phyloP scores from a whole-genome alignment of 768 basidiomycete genomes.

The Pisolithus microcarpus region DNA sequence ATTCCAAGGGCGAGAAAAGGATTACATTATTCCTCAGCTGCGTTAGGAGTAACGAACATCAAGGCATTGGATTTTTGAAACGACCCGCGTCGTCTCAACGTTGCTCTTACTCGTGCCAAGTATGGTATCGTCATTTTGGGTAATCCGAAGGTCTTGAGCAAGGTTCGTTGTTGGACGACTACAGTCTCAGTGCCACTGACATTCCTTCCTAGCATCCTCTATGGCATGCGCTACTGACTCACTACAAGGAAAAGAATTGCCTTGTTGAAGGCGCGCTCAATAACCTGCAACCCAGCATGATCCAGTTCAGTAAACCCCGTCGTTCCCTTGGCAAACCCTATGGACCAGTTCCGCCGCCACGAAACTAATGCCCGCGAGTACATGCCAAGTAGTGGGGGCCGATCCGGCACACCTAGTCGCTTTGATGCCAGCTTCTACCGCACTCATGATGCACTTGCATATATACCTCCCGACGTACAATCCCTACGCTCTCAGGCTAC shows the following conservation, averaged over 20 bases:
- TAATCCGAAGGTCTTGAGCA: slow-evolving; percentile 99
- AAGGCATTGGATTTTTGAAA: slow-evolving; percentile 99
- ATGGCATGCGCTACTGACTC: slow-evolving; percentile 96
- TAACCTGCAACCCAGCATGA: slow-evolving; percentile 97
- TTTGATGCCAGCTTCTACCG: slow-evolving; percentile 96
- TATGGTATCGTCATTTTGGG: slow-evolving; percentile 99
- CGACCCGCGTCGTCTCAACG: slow-evolving; percentile 92
- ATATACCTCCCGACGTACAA: slow-evolving; percentile 93
- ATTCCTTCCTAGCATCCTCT: slow-evolving; percentile 71
- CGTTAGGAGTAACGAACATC: slow-evolving; percentile 97
- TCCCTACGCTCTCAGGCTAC: slow-evolving; percentile 96
- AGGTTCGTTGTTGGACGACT: slow-evolving; percentile 48
- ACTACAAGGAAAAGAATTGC: slow-evolving; percentile 93
- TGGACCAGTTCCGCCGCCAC: slow-evolving; percentile 90
- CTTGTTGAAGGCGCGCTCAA: slow-evolving; percentile 95
- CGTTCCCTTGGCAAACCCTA: slow-evolving; percentile 80
- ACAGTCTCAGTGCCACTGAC: slow-evolving; percentile 4
- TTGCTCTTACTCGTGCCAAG: slow-evolving; percentile 94
- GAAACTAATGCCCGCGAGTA: slow-evolving; percentile 88
- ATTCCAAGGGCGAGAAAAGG: slow-evolving; percentile 99
- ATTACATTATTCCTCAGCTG: slow-evolving; percentile 98
- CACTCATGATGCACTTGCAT: slow-evolving; percentile 87
- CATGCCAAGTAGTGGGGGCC: slow-evolving; percentile 36
- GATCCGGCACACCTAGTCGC: slow-evolving; percentile 87
- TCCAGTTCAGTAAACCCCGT: slow-evolving; percentile 97